Evolutionary conservation across 2,329 filamentous ascomycete genomes (phyloP), one percentile per base, ranked within the genome.

Genomic region (Talaromyces sp.): DNA sequence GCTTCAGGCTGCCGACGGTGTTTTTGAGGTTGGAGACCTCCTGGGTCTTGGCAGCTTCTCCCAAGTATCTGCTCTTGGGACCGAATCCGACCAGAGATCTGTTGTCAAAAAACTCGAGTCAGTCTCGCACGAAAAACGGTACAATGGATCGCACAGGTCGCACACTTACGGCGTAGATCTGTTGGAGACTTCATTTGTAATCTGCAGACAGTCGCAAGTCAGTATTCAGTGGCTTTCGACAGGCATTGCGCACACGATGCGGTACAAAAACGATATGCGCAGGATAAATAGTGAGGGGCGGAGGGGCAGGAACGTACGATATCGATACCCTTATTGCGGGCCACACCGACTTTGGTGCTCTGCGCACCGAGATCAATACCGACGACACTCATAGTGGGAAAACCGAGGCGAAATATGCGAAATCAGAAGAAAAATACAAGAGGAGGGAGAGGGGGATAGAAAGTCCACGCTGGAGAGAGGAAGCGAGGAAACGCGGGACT

Each of bases 21-120:
- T 99, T 99, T 84, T 98, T 99, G 73, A 98, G 87, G 84, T 99
- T 99, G 74, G 93, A 96, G 76, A 96, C 96, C 81, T 99, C 95
- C 82, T 97, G 93, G 69, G 93, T 98, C 87, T 98, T 98, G 69
- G 95, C 95, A 62, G 91, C 80, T 82, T 99, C 95, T 68, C 95
- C 95, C 67, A 99, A 85, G 77, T 96, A 96, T 82, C 95, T 90
- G 78, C 86, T 88, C 82, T 96, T 96, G 76, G 92, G 89, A 63
- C 92, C 92, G 79, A 99, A 99, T 72, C 92, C 93, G 72, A 99
- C 95, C 68, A 99, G 84, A 65, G 95, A 92, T 65, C 93, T 96
- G 72, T 60, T 33, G 15, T 59, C 17, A 8, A 47, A 49, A 15
- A 61, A 62, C 55, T 57, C 52, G 8, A 63, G 39, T 57, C 19